phyloP scores from a whole-genome alignment of 2,329 filamentous ascomycete species.

The Alternaria angustiovoidea region DNA sequence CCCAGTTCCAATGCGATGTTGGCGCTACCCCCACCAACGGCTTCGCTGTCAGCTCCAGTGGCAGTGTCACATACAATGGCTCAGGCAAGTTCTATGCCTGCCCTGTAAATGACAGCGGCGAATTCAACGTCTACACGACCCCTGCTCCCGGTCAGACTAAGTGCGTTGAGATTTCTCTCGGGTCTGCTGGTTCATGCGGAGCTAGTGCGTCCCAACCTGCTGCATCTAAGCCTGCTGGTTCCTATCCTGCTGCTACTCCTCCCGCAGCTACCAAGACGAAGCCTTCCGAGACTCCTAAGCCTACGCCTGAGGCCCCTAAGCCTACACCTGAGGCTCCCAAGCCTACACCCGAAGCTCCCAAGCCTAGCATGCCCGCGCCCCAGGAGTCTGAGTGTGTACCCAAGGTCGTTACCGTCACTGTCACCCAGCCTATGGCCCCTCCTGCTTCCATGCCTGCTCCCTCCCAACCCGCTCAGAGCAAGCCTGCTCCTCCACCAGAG shows the following conservation, averaged over 20 bases:
- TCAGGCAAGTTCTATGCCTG: constrained; percentile 67
- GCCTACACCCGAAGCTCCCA: not conserved
- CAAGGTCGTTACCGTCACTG: constrained; percentile 1
- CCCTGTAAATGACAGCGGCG: constrained; percentile 62
- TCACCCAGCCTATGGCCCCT: not conserved
- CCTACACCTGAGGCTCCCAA: not conserved
- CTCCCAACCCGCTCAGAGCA: not conserved
- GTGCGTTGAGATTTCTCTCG: constrained; percentile 61
- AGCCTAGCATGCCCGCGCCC: not conserved
- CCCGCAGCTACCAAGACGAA: not conserved
- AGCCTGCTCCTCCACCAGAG: not conserved
- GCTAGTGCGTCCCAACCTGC: constrained; percentile 15
- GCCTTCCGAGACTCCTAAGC: not conserved
- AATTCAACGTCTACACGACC: constrained; percentile 64
- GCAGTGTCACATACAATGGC: constrained; percentile 61
- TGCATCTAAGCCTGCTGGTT: not conserved
- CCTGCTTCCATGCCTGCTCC: too few species aligned
- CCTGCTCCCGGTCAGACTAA: constrained; percentile 54
- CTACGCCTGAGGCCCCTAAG: not conserved
- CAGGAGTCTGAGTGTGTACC: not conserved
- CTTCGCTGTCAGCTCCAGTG: constrained; percentile 64
- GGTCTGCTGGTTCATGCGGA: constrained; percentile 30
- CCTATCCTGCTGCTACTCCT: not conserved
- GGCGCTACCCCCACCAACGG: constrained; percentile 59
- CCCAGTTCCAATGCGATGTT: constrained; percentile 68